These are phyloP conservation scores for Kuraishia capsulata DNA, from an alignment of 805 yeast genomes.

Conservation along the genomic window DNA sequence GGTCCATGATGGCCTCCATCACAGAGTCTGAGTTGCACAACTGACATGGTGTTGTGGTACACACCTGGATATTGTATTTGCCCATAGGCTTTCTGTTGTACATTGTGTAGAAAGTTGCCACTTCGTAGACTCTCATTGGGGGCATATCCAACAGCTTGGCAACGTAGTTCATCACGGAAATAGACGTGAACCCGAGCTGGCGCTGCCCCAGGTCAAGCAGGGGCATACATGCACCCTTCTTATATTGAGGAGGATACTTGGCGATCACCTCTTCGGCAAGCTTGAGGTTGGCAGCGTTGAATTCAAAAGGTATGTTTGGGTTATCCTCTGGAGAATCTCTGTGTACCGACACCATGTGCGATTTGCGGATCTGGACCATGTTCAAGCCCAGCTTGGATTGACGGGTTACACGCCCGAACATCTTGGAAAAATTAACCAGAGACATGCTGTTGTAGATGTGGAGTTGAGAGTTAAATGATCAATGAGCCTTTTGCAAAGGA, in stretches of 20 bases:
- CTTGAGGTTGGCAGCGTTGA: conserved; percentile 50
- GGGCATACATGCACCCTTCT: conserved; percentile 86
- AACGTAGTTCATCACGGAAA: conserved; percentile 83
- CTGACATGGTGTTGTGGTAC: conserved; percentile 88
- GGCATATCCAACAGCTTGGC: conserved; percentile 82
- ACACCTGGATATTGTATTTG: conserved; percentile 72
- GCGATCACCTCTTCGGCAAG: conserved; percentile 68
- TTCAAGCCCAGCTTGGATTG: not conserved
- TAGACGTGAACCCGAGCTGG: conserved; percentile 78
- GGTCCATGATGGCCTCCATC: conserved; percentile 56
- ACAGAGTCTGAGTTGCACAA: conserved; percentile 76
- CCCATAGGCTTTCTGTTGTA: conserved; percentile 83
- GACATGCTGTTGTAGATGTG: not conserved
- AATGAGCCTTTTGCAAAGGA: not conserved
- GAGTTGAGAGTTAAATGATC: not conserved
- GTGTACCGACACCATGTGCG: conserved; percentile 36
- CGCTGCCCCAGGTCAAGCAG: conserved; percentile 81
- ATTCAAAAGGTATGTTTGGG: conserved; percentile 62
- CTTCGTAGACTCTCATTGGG: conserved; percentile 90
- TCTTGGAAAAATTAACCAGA: not conserved
- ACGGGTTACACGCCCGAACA: not conserved
- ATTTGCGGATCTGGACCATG: not conserved
- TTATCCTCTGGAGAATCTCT: conserved; percentile 65
- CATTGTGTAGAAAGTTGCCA: conserved; percentile 89
- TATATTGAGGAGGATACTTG: conserved; percentile 80